Evolutionary conservation across 768 basidiomycete species (phyloP), one percentile per base, ranked within the genome.

Genomic region (Lactarius trivialis): DNA sequence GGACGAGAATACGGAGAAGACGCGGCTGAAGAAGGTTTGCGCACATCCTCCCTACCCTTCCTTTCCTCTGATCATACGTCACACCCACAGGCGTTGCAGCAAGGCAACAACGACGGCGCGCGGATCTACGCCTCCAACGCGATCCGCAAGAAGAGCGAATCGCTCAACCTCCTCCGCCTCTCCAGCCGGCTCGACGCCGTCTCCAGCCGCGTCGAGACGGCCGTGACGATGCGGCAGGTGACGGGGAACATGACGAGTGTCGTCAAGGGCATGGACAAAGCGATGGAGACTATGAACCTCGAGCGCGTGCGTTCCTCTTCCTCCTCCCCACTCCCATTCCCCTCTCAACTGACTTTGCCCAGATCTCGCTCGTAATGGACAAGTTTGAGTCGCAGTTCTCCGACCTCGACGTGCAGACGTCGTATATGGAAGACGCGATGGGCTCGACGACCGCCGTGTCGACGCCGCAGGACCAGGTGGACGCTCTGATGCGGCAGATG

Each of bases 361-460:
- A 98, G 96, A 98, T 99, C 71, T 96, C 97, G 14, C 75, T 92
- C 58, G 93, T 99, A 36, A 98, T 99, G 97, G 97, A 98, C 78
- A 98, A 94, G 76, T 99, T 99, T 75, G 97, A 99, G 74, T 67
- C 86, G 6, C 96, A 98, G 68, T 98, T 98, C 76, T 80, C 92
- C 39, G 97, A 98, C 73, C 84, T 99, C 21, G 97, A 98, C 71
- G 97, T 99, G 7, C 96, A 98, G 74, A 96, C 97, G 19, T 89
- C 87, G 6, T 95, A 96, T 76, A 96, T 99, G 93, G 97, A 98
- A 71, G 91, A 93, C 62, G 88, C 94, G 41, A 98, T 99, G 89
- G 85, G 86, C 11, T 83, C 89, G 58, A 93, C 95, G 26, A 96
- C 93, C 2, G 97, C 95, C 21, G 83, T 89, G 43, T 87, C 93